phyloP scores from a whole-genome alignment of 2,329 filamentous ascomycete species.

The Claviceps africana region DNA sequence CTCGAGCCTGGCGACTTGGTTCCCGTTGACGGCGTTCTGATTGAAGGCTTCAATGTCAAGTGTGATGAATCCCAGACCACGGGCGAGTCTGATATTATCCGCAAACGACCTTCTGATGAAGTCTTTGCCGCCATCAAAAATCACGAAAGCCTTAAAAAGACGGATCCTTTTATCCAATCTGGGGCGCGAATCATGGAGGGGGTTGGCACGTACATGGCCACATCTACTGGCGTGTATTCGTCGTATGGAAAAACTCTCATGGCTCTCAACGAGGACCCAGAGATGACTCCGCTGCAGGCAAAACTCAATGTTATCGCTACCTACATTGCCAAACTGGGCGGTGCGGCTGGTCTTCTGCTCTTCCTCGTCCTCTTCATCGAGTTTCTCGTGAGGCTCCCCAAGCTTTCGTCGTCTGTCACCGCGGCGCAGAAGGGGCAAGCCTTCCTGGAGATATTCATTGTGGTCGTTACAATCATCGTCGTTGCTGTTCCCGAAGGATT shows the following conservation, averaged over 20 bases:
- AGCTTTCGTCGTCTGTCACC: conserved; percentile 30
- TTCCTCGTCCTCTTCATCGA: conserved; percentile 80
- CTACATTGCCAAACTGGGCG: conserved; percentile 65
- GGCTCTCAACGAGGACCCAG: conserved; percentile 57
- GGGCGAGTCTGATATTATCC: conserved; percentile 65
- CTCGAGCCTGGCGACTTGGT: conserved; percentile 65
- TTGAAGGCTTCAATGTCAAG: conserved; percentile 59
- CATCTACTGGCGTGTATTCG: conserved; percentile 58
- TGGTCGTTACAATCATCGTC: conserved; percentile 67
- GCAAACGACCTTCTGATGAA: conserved; percentile 52
- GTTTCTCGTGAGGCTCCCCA: conserved; percentile 56
- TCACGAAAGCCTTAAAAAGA: conserved; percentile 51
- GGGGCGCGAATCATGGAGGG: conserved; percentile 67
- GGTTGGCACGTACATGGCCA: conserved; percentile 60
- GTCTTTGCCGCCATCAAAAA: conserved; percentile 57
- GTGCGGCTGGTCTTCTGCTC: conserved; percentile 60
- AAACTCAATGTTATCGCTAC: conserved; percentile 64
- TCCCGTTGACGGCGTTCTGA: conserved; percentile 59
- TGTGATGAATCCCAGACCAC: conserved; percentile 68
- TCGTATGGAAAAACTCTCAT: conserved; percentile 65
- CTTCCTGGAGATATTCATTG: conserved; percentile 64
- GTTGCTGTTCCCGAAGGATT: conserved; percentile 68
- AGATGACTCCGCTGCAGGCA: conserved; percentile 62
- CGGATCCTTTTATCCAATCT: conserved; percentile 77
- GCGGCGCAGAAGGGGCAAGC: conserved; percentile 65